These are phyloP conservation scores for Ceratocystis albifundus DNA, from an alignment of 2,329 filamentous ascomycete genomes.

Conservation along the genomic window DNA sequence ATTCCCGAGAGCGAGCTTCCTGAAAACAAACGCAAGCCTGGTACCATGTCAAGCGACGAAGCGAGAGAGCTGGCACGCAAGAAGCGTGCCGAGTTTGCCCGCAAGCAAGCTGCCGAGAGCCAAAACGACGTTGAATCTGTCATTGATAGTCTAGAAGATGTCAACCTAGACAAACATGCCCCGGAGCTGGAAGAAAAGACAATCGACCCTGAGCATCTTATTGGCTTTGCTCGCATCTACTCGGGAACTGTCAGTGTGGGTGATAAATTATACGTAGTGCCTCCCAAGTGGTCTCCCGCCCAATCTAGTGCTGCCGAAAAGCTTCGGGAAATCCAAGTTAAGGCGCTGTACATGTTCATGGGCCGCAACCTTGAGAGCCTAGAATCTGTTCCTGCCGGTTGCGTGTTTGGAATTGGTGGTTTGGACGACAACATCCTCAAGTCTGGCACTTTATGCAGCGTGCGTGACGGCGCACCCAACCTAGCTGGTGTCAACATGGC, in stretches of 20 bases:
- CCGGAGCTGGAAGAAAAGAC: conserved; percentile 44
- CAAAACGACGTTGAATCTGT: conserved; percentile 31
- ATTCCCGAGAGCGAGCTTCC: conserved; percentile 85
- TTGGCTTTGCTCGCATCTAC: conserved; percentile 89
- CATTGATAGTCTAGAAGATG: conserved; percentile 25
- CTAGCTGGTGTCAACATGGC: conserved; percentile 71
- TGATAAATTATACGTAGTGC: conserved; percentile 79
- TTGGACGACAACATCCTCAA: conserved; percentile 91
- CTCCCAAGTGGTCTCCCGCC: conserved; percentile 84
- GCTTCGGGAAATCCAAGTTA: conserved; percentile 73
- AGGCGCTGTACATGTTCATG: conserved; percentile 90
- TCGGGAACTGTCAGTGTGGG: conserved; percentile 83
- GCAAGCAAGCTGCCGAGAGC: conserved; percentile 52
- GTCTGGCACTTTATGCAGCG: conserved; percentile 84
- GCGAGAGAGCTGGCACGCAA: conserved; percentile 75
- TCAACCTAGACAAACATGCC: conserved; percentile 45
- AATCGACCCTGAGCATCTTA: conserved; percentile 70
- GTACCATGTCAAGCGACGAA: conserved; percentile 74
- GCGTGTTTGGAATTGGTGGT: conserved; percentile 88
- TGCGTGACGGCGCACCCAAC: conserved; percentile 76
- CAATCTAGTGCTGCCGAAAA: conserved; percentile 58
- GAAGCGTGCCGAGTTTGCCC: conserved; percentile 80
- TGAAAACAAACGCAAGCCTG: conserved; percentile 63
- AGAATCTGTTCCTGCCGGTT: conserved; percentile 75
- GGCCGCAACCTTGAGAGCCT: conserved; percentile 76